Evolutionary conservation across 2,329 filamentous ascomycete genomes (phyloP), one percentile per base, ranked within the genome.

Genomic region (Pestalotiopsis sp.): DNA sequence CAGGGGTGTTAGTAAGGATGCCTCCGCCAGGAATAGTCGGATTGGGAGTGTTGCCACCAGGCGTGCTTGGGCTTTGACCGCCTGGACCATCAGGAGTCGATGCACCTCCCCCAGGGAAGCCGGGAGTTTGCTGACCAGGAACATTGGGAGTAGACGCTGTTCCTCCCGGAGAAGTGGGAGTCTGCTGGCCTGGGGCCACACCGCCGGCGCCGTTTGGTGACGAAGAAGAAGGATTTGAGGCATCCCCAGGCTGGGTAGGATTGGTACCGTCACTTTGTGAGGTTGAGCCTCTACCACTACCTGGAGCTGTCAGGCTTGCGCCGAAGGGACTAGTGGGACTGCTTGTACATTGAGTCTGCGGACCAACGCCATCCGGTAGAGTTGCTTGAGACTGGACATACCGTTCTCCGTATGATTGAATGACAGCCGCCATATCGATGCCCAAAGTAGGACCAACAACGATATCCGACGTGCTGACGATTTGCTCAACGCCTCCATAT

Each of bases 401-500:
- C 52, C 31, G 71, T 23, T 72, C 67, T n/a, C 71, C 75, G 57
- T 71, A 77, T 23, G 68, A 39, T 52, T 69, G 75, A 41, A 75
- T 71, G 4, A 76, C 41, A 13, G 69, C 38, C 5, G 61, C 65
- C 56, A 71, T 69, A 61, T 76, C 70, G 14, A 61, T 72, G 61
- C 70, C 73, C 17, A 67, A 63, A 1, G 72, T 67, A 36, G 76
- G 76, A n/a, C 71, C 77, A 3, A 76, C 69, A 6, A 73, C 58
- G 4, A 61, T 71, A 4, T 74, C 73, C 4, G 71, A 71, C 6
- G 74, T 78, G 63, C 75, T 67, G 12, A 73, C 68, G 2, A 72
- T 74, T 11, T 74, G 68, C 41, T 73, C 76, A 13, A 78, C 74
- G 20, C 75, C 76, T 2, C 77, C 76, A 36, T 72, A 69, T 56